Evolutionary conservation across 1,139 yeast species (phyloP), one percentile per base, ranked within the genome.

Genomic region (Meyerozyma carpophila): DNA sequence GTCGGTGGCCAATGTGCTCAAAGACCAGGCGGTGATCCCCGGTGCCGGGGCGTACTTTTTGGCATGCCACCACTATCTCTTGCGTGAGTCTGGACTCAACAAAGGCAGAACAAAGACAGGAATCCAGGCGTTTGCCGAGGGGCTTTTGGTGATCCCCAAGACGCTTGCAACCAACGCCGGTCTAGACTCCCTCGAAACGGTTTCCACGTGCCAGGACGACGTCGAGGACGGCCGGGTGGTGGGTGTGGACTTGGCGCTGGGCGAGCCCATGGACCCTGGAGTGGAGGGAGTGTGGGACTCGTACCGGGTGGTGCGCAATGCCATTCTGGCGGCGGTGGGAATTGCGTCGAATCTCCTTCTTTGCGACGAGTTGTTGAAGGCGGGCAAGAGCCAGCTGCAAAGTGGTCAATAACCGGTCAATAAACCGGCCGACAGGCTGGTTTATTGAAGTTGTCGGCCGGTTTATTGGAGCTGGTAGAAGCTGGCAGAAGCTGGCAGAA

Each of bases 11-110:
- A 94, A 94, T 60, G 94, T 93, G 27, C 70, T 94, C 44, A 85
- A 82, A 59, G 99, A 94, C 65, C 78, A 81, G 54, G 70, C 85
- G 40, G 83, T 94, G 41, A 82, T 94, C 42, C 97, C 98, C 6
- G 99, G 99, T 47, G 98, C 95, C 1, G 99, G 99, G 46, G 93
- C 98, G 3, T 94, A 84, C 66, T 94, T 84, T 71, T 74, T 94
- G 59, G 82, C 95, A 43, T 87, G 93, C 47, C 77, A 89, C 45
- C 77, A 82, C 55, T 79, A 88, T 59, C 73, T 94, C 50, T 65
- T 73, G 44, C 42, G 46, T 24, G 67, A 68, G 47, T 71, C 76
- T 45, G 61, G 70, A 50, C 77, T 73, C 32, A 70, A 74, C 50
- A 87, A 85, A 62, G 98, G 98, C 45, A 86, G 88, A 64, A 78